Evolutionary conservation across 768 basidiomycete species (phyloP).

Genomic region (Panus rudis): DNA sequence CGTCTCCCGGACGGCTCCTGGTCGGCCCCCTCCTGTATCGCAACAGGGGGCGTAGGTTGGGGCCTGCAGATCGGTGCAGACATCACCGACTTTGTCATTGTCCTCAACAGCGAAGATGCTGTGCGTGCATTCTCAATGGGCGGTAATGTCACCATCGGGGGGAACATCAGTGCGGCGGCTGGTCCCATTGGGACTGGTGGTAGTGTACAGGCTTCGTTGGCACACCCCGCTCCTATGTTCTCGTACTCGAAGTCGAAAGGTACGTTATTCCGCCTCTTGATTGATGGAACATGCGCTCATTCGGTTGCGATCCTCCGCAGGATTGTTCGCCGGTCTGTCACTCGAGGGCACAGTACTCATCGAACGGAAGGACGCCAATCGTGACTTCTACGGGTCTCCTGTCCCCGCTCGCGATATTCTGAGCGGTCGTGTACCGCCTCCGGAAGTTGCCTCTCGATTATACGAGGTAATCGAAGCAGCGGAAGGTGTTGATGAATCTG

Average conservation of each 20-base stretch:
- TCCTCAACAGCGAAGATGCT: constrained; percentile 94
- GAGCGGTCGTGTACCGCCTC: constrained; percentile 91
- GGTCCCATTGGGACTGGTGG: constrained; percentile 95
- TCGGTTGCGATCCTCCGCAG: constrained; percentile 31
- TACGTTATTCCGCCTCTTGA: constrained; percentile 25
- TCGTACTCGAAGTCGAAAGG: constrained; percentile 95
- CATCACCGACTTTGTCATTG: constrained; percentile 92
- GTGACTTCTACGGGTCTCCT: constrained; percentile 90
- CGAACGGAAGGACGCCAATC: constrained; percentile 93
- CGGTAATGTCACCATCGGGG: constrained; percentile 94
- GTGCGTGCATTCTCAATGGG: constrained; percentile 93
- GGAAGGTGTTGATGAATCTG: constrained; percentile 84
- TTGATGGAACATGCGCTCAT: not conserved
- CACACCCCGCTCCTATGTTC: constrained; percentile 96
- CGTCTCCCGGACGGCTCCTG: constrained; percentile 92
- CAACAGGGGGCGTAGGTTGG: constrained; percentile 91
- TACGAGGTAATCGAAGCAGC: constrained; percentile 98
- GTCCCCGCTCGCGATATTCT: constrained; percentile 89
- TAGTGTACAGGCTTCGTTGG: constrained; percentile 77
- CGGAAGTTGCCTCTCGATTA: constrained; percentile 85
- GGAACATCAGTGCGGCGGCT: constrained; percentile 76
- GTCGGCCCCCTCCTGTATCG: constrained; percentile 96
- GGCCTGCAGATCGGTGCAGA: constrained; percentile 95
- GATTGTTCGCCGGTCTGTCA: constrained; percentile 90
- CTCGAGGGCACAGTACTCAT: constrained; percentile 93